Conservation (phyloP, 2,329 filamentous ascomycete genomes). For the Colletotrichum plurivorum region DNA sequence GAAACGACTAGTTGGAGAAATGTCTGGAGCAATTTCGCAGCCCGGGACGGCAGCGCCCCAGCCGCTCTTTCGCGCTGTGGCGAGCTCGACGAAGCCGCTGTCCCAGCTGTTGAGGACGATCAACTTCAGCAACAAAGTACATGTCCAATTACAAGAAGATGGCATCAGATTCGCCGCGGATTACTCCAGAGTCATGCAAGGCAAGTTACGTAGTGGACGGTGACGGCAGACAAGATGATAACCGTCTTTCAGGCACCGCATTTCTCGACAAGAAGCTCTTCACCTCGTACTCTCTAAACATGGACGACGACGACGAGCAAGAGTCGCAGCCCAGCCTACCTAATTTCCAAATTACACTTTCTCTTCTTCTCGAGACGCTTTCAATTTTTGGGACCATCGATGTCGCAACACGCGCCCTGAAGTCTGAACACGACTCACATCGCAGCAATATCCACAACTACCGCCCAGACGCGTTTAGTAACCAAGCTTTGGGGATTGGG, state of each 20-base stretch:
- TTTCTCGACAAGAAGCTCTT: constrained; percentile 93
- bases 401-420: constrained; percentile 69
- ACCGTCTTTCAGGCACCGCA: constrained; percentile 55
- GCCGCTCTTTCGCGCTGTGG: constrained; percentile 80
- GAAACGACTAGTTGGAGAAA: constrained; percentile 7
- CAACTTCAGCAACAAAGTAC: constrained; percentile 70
- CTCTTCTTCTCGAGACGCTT: constrained; percentile 90
- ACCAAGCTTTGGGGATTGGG: constrained; percentile 84
- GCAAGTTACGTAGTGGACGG: constrained; percentile 72
- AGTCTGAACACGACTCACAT: constrained; percentile 72
- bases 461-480: constrained; percentile 82
- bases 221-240: background rate
- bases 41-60: constrained; percentile 45
- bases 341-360: constrained; percentile 88
- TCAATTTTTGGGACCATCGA: constrained; percentile 95
- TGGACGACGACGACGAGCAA: constrained; percentile 54
- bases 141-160: constrained; percentile 83
- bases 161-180: constrained; percentile 91
- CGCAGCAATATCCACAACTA: constrained; percentile 74
- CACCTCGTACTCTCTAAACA: constrained; percentile 83
- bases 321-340: constrained; percentile 65
- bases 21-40: constrained; percentile 45
- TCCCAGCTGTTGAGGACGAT: constrained; percentile 74
- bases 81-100: constrained; percentile 82
- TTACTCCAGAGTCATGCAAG: constrained; percentile 92